Conservation (phyloP, 2,329 filamentous ascomycete species). For the Cordyceps cateniannulata region DNA sequence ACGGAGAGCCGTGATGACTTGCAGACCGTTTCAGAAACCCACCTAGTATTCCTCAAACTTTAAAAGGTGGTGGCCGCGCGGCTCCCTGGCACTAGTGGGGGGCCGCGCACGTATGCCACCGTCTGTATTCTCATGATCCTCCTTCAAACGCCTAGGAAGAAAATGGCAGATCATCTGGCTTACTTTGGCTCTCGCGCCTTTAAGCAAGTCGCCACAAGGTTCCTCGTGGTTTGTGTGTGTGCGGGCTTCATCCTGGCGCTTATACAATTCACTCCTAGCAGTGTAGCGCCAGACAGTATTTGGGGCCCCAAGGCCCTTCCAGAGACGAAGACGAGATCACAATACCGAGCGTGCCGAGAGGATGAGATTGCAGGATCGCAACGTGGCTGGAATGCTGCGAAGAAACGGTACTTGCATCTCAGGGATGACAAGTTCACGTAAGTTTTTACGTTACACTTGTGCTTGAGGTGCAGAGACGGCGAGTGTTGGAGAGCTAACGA, state of each 20-base stretch:
- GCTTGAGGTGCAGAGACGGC: neutral
- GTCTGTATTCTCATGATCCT: slow-evolving; percentile 39
- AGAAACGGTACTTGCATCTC: neutral
- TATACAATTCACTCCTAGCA: slow-evolving; percentile 40
- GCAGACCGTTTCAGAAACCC: neutral
- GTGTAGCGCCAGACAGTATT: slow-evolving; percentile 15
- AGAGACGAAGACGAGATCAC: neutral
- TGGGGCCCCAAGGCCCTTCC: neutral
- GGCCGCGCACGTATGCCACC: neutral
- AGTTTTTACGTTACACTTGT: neutral
- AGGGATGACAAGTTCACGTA: neutral
- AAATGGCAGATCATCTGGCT: slow-evolving; percentile 21
- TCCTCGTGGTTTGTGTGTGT: slow-evolving; percentile 13
- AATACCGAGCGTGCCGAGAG: neutral
- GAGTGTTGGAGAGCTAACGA: neutral
- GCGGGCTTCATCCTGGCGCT: slow-evolving; percentile 25
- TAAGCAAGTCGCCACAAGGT: slow-evolving; percentile 36
- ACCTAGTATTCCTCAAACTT: neutral
- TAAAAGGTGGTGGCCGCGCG: neutral
- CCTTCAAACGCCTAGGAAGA: slow-evolving; percentile 31
- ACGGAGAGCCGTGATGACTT: no score
- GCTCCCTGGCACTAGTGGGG: neutral
- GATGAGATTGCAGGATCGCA: neutral
- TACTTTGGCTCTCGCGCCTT: slow-evolving; percentile 25
- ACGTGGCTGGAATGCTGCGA: neutral